Evolutionary conservation across 2,329 filamentous ascomycete species (phyloP).

Genomic region (Colletotrichum incanum): DNA sequence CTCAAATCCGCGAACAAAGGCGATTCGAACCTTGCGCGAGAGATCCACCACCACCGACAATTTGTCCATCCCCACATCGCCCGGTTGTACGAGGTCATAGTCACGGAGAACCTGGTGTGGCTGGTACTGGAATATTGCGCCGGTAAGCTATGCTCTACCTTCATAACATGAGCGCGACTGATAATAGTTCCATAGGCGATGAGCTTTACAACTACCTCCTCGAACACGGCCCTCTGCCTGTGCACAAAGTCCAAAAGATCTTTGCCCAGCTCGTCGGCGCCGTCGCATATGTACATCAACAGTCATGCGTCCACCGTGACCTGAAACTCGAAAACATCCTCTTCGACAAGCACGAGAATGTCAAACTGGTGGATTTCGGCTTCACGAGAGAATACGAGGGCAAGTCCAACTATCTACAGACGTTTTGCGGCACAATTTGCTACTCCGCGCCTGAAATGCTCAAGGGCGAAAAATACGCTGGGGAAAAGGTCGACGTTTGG

Average conservation of each 20-base stretch:
- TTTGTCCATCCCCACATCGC: conserved; percentile 98
- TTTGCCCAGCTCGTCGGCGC: conserved; percentile 97
- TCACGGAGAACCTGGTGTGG: conserved; percentile 96
- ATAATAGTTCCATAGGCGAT: conserved; percentile 74
- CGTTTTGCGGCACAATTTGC: conserved; percentile 97
- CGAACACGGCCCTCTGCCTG: conserved; percentile 85
- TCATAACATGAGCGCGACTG: conserved; percentile 45
- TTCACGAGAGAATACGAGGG: conserved; percentile 98
- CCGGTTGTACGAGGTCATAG: conserved; percentile 96
- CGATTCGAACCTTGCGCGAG: conserved; percentile 94
- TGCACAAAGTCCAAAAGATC: conserved; percentile 92
- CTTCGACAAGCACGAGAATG: conserved; percentile 95
- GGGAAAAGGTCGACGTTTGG: conserved; percentile 98
- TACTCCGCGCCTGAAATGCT: conserved; percentile 99
- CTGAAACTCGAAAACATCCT: conserved; percentile 97
- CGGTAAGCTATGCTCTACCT: conserved; percentile 66
- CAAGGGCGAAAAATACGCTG: conserved; percentile 97
- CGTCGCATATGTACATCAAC: conserved; percentile 94
- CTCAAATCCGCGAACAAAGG: conserved; percentile 98
- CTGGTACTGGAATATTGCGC: conserved; percentile 96
- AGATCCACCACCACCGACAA: conserved; percentile 98
- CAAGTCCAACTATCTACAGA: conserved; percentile 93
- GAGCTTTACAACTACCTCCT: conserved; percentile 98
- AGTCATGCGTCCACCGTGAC: conserved; percentile 96
- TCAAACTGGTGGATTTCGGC: conserved; percentile 97